Percentiles rank a stretch among this genome's conserved stretches.
These are phyloP conservation scores for Obba rivulosa DNA, from an alignment of 768 basidiomycete genomes.

Conservation along the genomic window DNA sequence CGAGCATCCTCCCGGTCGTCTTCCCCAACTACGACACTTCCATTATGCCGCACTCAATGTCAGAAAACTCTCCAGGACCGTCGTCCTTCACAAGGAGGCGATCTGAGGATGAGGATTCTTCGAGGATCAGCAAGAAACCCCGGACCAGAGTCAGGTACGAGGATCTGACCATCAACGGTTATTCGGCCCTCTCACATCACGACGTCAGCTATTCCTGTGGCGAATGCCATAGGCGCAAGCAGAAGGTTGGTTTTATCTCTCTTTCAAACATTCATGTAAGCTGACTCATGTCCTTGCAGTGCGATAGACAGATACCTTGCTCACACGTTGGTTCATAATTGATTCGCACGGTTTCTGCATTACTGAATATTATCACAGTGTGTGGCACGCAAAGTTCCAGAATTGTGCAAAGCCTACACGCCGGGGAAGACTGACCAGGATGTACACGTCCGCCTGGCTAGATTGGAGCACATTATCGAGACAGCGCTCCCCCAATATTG, in stretches of 20 bases:
- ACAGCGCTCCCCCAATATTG: constrained; percentile 73
- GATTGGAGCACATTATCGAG: constrained; percentile 80
- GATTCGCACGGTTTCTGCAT: background rate
- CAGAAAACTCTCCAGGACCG: constrained; percentile 21
- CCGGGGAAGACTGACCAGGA: constrained; percentile 86
- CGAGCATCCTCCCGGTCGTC: background rate
- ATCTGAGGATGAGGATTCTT: constrained; percentile 51
- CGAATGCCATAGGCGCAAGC: constrained; percentile 85
- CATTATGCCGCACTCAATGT: constrained; percentile 5
- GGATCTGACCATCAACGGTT: background rate
- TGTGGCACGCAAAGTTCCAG: constrained; percentile 79
- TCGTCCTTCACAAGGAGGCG: constrained; percentile 55
- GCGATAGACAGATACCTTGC: constrained; percentile 81
- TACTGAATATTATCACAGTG: constrained; percentile 40
- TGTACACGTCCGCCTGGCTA: constrained; percentile 62
- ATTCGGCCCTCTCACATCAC: background rate
- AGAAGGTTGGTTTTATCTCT: constrained; percentile 49
- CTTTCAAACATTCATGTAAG: background rate
- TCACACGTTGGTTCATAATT: constrained; percentile 54
- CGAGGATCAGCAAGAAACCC: constrained; percentile 51
- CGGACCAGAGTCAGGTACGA: constrained; percentile 72
- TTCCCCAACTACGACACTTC: background rate
- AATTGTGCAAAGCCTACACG: constrained; percentile 83
- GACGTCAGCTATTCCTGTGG: constrained; percentile 70
- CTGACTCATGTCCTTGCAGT: constrained; percentile 38